Conservation (phyloP, 2,329 filamentous ascomycete species). For the Dothideomycetes sp. region DNA sequence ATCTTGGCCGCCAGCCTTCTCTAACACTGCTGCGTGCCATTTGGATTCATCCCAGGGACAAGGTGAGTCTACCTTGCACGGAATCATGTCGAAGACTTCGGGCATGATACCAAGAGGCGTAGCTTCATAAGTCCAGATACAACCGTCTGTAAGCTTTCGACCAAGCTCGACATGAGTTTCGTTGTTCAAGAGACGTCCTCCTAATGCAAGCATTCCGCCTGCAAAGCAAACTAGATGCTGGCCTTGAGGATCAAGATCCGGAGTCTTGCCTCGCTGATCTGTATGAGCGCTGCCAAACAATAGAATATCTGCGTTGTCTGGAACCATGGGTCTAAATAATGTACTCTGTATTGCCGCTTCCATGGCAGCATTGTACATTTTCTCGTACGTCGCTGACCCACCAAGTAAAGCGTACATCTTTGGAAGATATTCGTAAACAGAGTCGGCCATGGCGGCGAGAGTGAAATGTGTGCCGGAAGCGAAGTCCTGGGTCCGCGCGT, state of each 20-base stretch:
- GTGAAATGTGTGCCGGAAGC: slow-evolving; percentile 22
- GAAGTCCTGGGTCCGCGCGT: slow-evolving; percentile 30
- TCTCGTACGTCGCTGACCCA: slow-evolving; percentile 25
- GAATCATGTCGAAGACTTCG: slow-evolving; percentile 45
- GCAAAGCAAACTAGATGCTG: slow-evolving; percentile 62
- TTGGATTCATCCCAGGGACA: slow-evolving; percentile 38
- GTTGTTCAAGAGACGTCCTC: slow-evolving; percentile 50
- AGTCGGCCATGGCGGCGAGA: slow-evolving; percentile 26
- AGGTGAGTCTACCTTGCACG: slow-evolving; percentile 29
- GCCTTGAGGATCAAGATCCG: slow-evolving; percentile 29
- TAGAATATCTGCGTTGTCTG: slow-evolving; percentile 35
- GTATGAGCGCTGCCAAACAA: slow-evolving; percentile 40
- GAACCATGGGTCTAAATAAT: slow-evolving; percentile 36
- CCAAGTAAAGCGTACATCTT: slow-evolving; percentile 22
- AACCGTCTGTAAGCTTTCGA: slow-evolving; percentile 51
- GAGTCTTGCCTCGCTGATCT: slow-evolving; percentile 5
- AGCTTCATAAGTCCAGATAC: slow-evolving; percentile 52
- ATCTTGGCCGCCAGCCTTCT: slow-evolving; percentile 26
- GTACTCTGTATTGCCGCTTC: slow-evolving; percentile 40
- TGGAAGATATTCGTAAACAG: slow-evolving; percentile 27
- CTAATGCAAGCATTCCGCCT: slow-evolving; percentile 61
- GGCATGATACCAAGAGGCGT: slow-evolving; percentile 53
- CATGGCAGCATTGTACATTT: slow-evolving; percentile 40
- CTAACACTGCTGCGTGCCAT: slow-evolving; percentile 33
- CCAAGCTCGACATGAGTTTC: slow-evolving; percentile 48